phyloP scores from a whole-genome alignment of 1,284 basidiomycete species.

The Flammula alnicola region DNA sequence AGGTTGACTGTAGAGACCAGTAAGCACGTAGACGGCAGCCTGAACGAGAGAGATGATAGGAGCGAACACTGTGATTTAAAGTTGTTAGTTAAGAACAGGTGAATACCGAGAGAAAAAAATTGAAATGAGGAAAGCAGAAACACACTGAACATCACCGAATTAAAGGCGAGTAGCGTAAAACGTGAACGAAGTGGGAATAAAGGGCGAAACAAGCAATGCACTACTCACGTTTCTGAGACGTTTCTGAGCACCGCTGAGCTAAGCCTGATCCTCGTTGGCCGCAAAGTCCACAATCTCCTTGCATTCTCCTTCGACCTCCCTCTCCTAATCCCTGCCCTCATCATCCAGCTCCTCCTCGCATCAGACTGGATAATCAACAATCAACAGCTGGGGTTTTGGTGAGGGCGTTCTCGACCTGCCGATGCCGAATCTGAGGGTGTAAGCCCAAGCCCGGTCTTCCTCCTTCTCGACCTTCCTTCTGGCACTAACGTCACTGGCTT shows the following conservation, averaged over 20 bases:
- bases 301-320: too few relatives aligned
- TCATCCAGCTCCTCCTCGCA: too few relatives aligned
- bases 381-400: too few relatives aligned
- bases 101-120: too few relatives aligned
- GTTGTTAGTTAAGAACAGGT: conserved; percentile 12
- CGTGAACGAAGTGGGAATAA: background rate
- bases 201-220: conserved; percentile 3
- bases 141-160: background rate
- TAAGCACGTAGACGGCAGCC: conserved; percentile 96
- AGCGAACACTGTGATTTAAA: conserved; percentile 81
- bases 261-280: conserved; percentile 94
- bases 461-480: too few relatives aligned
- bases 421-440: too few relatives aligned
- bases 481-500: too few relatives aligned
- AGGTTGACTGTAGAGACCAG: conserved; percentile 95
- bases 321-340: too few relatives aligned
- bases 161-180: background rate
- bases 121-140: too few relatives aligned
- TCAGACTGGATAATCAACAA: too few relatives aligned
- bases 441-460: too few relatives aligned
- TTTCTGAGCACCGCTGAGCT: conserved; percentile 98
- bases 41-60: conserved; percentile 97
- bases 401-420: too few relatives aligned
- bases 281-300: conserved; percentile 98
- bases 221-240: conserved; percentile 64